Percentiles rank a stretch among this genome's conserved stretches.
These are phyloP conservation scores for Cylindricascospora bacillispora DNA, from an alignment of 1,139 yeast genomes.

Conservation along the genomic window DNA sequence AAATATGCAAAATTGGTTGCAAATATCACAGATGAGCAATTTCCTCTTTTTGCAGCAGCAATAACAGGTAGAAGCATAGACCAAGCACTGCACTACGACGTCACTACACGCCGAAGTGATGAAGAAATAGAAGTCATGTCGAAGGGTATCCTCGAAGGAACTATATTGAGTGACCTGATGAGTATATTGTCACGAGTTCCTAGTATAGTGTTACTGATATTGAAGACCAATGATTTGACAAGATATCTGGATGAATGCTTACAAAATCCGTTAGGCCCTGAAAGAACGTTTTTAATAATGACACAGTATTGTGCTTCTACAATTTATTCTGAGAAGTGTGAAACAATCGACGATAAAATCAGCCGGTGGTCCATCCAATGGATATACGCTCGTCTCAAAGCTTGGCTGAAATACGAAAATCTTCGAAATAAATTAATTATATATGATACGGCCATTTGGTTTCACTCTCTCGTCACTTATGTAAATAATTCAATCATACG, in stretches of 20 bases:
- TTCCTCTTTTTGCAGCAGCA: constrained; percentile 80
- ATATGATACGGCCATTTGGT: too few relatives aligned
- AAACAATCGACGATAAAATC: constrained; percentile 27
- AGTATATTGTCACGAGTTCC: constrained; percentile 70
- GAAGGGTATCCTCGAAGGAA: constrained; percentile 43
- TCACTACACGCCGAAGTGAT: constrained; percentile 38
- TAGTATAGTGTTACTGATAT: constrained; percentile 64
- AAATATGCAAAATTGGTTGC: constrained; percentile 69
- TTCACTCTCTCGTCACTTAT: too few relatives aligned
- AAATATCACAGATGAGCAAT: constrained; percentile 65
- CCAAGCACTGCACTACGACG: constrained; percentile 55
- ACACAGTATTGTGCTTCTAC: constrained; percentile 77
- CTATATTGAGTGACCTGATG: constrained; percentile 68
- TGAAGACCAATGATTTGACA: constrained; percentile 90
- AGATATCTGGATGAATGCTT: constrained; percentile 77
- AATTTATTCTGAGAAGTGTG: constrained; percentile 55
- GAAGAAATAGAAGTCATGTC: constrained; percentile 57
- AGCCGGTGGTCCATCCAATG: constrained; percentile 32
- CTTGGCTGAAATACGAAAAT: constrained; percentile 42
- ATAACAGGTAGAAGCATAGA: constrained; percentile 79
- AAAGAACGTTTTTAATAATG: constrained; percentile 77
- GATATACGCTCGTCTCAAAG: constrained; percentile 27
- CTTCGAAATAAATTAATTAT: too few relatives aligned
- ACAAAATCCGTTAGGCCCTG: constrained; percentile 75
- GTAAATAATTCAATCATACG: too few relatives aligned